A percentile compares a stretch with the other conserved stretches of the same genome.
Evolutionary conservation across 2,329 filamentous ascomycete genomes (phyloP).

Genomic region (Bimuria novae-zelandiae): DNA sequence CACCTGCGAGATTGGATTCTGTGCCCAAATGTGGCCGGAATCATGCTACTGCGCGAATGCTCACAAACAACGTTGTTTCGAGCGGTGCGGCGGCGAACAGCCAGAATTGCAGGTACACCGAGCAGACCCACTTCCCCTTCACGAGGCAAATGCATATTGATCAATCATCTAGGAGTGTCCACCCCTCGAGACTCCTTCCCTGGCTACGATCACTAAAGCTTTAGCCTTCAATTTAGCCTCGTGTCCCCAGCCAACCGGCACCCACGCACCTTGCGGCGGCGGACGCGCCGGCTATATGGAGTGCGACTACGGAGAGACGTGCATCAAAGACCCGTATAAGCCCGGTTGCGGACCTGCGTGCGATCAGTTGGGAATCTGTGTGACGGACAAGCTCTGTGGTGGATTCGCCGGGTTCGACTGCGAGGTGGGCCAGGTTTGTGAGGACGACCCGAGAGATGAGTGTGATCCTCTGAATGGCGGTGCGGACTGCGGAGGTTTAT

Average conservation of each 20-base stretch:
- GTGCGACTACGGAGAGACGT: constrained; percentile 24
- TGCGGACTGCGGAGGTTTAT: constrained; percentile 51
- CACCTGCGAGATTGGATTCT: constrained; percentile 25
- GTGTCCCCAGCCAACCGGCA: constrained; percentile 6
- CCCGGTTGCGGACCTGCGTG: constrained; percentile 40
- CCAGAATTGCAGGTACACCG: constrained; percentile 20
- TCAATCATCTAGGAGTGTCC: constrained; percentile 22
- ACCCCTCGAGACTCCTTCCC: background rate
- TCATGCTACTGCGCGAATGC: constrained; percentile 37
- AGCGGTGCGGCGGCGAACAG: constrained; percentile 33
- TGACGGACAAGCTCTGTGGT: constrained; percentile 45
- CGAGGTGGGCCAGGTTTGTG: constrained; percentile 41
- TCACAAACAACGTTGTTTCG: constrained; percentile 27
- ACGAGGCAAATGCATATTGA: too few species aligned
- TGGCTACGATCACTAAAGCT: constrained; percentile 4
- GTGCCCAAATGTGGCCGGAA: constrained; percentile 29
- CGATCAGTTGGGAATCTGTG: constrained; percentile 42
- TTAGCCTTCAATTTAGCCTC: background rate
- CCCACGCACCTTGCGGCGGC: constrained; percentile 35
- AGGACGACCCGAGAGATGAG: constrained; percentile 51
- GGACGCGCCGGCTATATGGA: constrained; percentile 17
- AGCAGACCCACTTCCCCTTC: too few species aligned
- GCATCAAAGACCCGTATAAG: constrained; percentile 38
- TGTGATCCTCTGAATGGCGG: constrained; percentile 48
- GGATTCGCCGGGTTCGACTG: constrained; percentile 48